These are phyloP conservation scores for Fusarium siculi DNA, from an alignment of 2,329 filamentous ascomycete genomes.

Conservation along the genomic window DNA sequence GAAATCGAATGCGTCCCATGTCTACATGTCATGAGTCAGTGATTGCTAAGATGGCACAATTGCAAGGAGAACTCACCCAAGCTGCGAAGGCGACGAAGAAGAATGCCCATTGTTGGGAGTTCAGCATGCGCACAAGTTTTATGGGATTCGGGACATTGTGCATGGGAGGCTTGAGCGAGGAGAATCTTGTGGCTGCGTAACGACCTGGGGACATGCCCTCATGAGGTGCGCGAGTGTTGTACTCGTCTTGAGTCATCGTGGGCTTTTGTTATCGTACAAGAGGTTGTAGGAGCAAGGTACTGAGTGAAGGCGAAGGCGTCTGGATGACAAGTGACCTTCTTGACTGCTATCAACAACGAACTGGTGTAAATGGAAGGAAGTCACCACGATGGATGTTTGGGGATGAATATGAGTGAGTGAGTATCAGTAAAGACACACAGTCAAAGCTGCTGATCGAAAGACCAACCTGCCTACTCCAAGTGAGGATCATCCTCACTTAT, in stretches of 20 bases:
- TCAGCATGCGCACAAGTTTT: conserved; percentile 60
- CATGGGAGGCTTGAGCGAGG: conserved; percentile 67
- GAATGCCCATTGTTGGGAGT: conserved; percentile 63
- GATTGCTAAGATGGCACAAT: fast-evolving
- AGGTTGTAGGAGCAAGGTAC: neutral
- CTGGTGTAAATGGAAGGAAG: neutral
- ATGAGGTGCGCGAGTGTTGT: conserved; percentile 54
- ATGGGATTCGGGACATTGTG: conserved; percentile 64
- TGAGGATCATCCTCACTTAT: conserved; percentile 13
- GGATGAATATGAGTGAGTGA: neutral
- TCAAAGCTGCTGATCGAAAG: neutral
- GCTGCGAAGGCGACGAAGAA: conserved; percentile 65
- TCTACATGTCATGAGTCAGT: conserved; percentile 48
- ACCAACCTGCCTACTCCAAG: neutral
- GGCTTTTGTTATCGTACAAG: neutral
- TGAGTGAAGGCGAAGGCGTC: neutral
- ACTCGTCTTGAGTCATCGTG: conserved; percentile 42
- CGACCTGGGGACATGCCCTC: conserved; percentile 59
- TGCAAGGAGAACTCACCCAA: conserved; percentile 57
- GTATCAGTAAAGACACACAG: conserved; percentile 1
- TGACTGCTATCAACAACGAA: neutral
- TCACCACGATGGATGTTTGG: neutral
- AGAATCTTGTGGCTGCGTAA: conserved; percentile 64
- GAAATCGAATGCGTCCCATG: conserved; percentile 74
- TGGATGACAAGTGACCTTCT: neutral